Evolutionary conservation across 2,329 filamentous ascomycete genomes (phyloP), one percentile per base, ranked within the genome.

Genomic region (Fusarium verticillioides): DNA sequence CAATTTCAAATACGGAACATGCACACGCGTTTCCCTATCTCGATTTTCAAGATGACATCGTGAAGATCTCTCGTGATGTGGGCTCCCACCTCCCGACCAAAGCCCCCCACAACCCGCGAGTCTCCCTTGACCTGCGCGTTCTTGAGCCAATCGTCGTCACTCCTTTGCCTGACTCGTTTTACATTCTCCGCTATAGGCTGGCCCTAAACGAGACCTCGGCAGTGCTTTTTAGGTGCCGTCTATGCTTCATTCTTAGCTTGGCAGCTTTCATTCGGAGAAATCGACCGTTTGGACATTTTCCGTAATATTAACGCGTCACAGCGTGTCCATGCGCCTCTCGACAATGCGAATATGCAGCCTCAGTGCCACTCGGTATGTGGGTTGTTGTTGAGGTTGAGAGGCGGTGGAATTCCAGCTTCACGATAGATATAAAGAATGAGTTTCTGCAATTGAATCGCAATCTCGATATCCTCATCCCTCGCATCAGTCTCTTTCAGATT

Each of bases 41-140:
- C 16, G 36, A 6, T 50, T 19, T 12, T 16, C 6, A 23, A 53
- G 37, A 43, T 49, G 43, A 28, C 36, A 63, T 49, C 13, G 32
- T n/a, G 42, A 43, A 32, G 12, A 30, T 64, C 43, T 21, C n/a
- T 63, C 67, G 66, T n/a, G 67, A 70, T 59, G 66, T 69, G 67
- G 67, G 60, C 44, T 47, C 19, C 19, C 28, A 43, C 66, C n/a
- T 43, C 53, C 40, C 39, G 34, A 36, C 19, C 5, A 28, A 16
- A 23, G 9, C 28, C 52, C 40, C 40, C 65, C 65, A 53, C 59
- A 53, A 47, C 28, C 39, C 39, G 59, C 42, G 66, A 60, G 30
- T 40, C 39, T 44, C 13, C 34, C n/a, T 12, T 28, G n/a, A 19
- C 34, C 37, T 19, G 44, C 32, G 56, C 32, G 34, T 62, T 32